Percentiles rank a stretch among this genome's conserved stretches.
Evolutionary conservation across 2,329 filamentous ascomycete genomes (phyloP).

Genomic region (Botrytis cinerea): DNA sequence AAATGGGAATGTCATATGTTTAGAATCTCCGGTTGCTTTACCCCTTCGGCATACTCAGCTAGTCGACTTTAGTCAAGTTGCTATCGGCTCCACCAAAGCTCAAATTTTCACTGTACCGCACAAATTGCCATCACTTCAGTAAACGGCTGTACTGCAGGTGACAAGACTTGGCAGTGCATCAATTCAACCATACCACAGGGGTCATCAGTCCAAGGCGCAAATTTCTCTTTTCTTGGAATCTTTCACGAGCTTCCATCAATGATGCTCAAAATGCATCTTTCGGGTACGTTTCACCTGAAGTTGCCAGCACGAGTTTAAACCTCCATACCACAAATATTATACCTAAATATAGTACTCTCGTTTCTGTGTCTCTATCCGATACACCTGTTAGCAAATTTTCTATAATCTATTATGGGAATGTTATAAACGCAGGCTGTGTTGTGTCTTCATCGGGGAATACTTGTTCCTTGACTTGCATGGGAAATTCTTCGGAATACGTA

Average conservation of each 20-base stretch:
- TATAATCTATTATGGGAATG: conserved; percentile 37
- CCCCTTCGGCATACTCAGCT: conserved; percentile 44
- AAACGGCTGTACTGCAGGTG: conserved; percentile 32
- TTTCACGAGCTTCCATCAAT: no score
- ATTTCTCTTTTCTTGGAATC: no score
- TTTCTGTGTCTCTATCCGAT: no score
- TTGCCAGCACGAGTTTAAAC: no score
- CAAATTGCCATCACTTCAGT: conserved; percentile 39
- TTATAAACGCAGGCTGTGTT: conserved; percentile 31
- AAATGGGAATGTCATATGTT: conserved; percentile 35
- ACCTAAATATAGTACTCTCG: no score
- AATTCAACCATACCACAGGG: no score
- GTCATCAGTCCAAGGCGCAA: no score
- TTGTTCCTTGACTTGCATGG: conserved; percentile 6
- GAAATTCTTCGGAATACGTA: conserved; percentile 9
- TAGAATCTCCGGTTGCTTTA: conserved; percentile 43
- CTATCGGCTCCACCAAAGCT: conserved; percentile 41
- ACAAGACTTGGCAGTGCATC: no score
- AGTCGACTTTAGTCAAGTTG: conserved; percentile 41
- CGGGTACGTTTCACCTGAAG: no score
- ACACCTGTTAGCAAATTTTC: background rate
- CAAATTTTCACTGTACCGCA: conserved; percentile 38
- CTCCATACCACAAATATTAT: no score
- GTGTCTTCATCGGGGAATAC: background rate
- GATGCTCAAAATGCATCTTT: no score